Conservation (phyloP, 2,329 filamentous ascomycete species). For the Fusarium staphyleae region DNA sequence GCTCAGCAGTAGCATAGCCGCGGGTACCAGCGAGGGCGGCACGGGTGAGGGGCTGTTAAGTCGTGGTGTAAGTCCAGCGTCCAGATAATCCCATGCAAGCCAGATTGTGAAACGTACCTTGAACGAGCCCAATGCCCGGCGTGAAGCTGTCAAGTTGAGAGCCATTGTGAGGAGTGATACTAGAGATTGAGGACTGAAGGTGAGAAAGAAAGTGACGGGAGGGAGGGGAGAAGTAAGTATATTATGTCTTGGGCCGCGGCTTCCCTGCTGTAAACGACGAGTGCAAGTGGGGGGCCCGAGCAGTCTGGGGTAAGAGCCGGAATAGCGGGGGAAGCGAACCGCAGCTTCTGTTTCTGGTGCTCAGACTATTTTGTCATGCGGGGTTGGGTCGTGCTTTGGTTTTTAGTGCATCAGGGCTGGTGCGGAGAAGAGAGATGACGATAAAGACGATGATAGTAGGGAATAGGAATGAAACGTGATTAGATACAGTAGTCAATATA, state of each 20-base stretch:
- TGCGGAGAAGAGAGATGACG: constrained; percentile 19
- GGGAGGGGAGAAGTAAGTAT: constrained; percentile 11
- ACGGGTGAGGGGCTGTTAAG: constrained; percentile 43
- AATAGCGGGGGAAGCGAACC: constrained; percentile 30
- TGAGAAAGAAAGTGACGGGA: constrained; percentile 4
- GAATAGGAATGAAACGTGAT: background rate
- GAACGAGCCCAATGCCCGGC: constrained; percentile 68
- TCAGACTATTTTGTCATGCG: constrained; percentile 32
- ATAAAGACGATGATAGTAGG: background rate
- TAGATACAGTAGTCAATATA: too few relatives aligned
- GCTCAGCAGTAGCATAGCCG: constrained; percentile 79
- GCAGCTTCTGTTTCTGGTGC: constrained; percentile 4
- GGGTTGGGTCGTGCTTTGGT: constrained; percentile 15
- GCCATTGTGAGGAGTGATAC: constrained; percentile 60
- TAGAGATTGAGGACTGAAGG: constrained; percentile 4
- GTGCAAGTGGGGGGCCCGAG: constrained; percentile 19
- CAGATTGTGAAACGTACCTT: constrained; percentile 57
- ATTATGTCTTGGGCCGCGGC: constrained; percentile 34
- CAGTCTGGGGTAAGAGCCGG: constrained; percentile 40
- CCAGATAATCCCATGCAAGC: constrained; percentile 15
- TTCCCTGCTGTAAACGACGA: constrained; percentile 35
- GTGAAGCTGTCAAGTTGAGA: constrained; percentile 67
- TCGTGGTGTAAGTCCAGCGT: constrained; percentile 3
- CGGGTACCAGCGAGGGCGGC: constrained; percentile 51
- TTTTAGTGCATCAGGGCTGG: constrained; percentile 12